A percentile compares a stretch with the other conserved stretches of the same genome.
Evolutionary conservation across 2,329 filamentous ascomycete species (phyloP).

Genomic region (Penicillium sclerotigenum): DNA sequence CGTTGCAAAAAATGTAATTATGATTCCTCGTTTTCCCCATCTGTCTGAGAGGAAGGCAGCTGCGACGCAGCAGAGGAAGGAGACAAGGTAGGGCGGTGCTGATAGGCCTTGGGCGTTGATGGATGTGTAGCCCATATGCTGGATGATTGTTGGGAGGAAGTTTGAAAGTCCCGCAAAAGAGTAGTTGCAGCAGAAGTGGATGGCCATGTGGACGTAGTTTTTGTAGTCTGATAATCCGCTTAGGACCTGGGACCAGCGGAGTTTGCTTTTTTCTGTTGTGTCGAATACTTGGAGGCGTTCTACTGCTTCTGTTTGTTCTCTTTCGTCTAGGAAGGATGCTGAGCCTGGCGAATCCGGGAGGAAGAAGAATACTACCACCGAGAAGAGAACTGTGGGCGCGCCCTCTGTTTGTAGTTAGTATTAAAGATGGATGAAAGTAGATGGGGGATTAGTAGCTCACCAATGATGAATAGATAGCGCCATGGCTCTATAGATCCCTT

Average conservation of each 20-base stretch:
- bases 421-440: background rate
- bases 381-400: constrained; percentile 44
- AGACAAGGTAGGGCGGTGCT: constrained; percentile 42
- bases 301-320: constrained; percentile 50
- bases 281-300: constrained; percentile 43
- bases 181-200: constrained; percentile 41
- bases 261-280: constrained; percentile 24
- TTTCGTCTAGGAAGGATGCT: constrained; percentile 42
- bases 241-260: constrained; percentile 35
- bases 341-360: constrained; percentile 46
- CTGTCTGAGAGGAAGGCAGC: constrained; percentile 37
- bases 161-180: constrained; percentile 42
- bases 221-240: constrained; percentile 38
- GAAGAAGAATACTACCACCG: constrained; percentile 42
- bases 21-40: constrained; percentile 34
- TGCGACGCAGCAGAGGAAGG: constrained; percentile 35
- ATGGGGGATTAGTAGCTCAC: constrained; percentile 13
- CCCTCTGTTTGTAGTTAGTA: constrained; percentile 34
- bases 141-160: constrained; percentile 44
- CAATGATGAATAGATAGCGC: constrained; percentile 50
- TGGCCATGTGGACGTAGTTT: constrained; percentile 36
- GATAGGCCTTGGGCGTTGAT: constrained; percentile 43
- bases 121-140: constrained; percentile 41
- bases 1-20: constrained; percentile 29
- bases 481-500: constrained; percentile 27